Conservation (phyloP, 352 stramenopile genomes). For the Pelagophyceae sp. region DNA sequence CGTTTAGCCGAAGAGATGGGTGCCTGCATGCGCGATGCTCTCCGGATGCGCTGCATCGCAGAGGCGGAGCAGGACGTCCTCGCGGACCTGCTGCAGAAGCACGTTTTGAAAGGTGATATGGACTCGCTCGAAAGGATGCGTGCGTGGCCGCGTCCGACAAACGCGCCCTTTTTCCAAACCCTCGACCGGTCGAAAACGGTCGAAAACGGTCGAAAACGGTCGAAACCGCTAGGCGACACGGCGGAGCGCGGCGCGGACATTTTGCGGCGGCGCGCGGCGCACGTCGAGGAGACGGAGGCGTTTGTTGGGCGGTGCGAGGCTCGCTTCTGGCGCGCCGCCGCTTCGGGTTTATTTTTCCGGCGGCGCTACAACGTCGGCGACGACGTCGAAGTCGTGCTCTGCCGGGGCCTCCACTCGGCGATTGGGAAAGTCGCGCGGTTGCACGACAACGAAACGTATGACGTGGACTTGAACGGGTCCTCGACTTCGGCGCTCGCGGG, state of each 20-base stretch:
- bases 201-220: no score
- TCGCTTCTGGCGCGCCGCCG: neutral
- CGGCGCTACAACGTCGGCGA: slow-evolving; percentile 48
- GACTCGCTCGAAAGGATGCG: neutral
- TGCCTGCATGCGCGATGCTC: neutral
- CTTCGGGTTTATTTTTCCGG: slow-evolving; percentile 15
- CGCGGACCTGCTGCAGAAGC: neutral
- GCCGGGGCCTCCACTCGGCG: slow-evolving; percentile 45
- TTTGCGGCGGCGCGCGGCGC: neutral
- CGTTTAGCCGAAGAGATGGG: neutral
- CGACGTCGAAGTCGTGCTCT: slow-evolving; percentile 53
- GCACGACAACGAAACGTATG: slow-evolving; percentile 50
- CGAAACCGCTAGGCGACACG: no score
- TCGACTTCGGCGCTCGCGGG: no score
- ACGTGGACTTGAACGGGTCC: slow-evolving; percentile 54
- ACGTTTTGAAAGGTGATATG: neutral
- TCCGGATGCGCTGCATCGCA: slow-evolving; percentile 5
- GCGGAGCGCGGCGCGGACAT: neutral
- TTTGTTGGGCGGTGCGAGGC: neutral
- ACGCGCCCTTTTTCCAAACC: no score
- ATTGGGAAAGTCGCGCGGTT: slow-evolving; percentile 49
- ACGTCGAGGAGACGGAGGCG: neutral
- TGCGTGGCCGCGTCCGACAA: no score
- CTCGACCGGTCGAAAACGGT: no score
- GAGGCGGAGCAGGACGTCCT: neutral